phyloP scores from a whole-genome alignment of 768 basidiomycete genomes.

The Xerocomellus amylosporus region DNA sequence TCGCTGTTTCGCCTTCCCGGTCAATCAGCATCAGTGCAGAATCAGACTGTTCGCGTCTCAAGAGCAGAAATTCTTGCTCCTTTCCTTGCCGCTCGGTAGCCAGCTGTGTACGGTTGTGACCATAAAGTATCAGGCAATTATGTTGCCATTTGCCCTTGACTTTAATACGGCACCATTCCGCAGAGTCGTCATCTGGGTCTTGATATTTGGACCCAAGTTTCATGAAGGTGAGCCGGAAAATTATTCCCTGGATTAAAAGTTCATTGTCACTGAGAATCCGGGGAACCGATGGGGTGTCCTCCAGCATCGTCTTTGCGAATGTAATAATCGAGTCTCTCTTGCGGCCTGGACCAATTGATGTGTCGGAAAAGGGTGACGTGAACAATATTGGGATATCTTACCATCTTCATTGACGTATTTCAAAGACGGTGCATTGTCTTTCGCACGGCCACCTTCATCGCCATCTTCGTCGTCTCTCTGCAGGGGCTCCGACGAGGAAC shows the following conservation, averaged over 20 bases:
- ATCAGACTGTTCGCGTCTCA: neutral
- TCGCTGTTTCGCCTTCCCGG: neutral
- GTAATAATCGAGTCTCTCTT: neutral
- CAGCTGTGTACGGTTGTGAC: neutral
- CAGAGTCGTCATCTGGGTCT: neutral
- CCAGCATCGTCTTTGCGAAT: neutral
- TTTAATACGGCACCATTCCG: slow-evolving; percentile 1
- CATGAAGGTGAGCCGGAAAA: neutral
- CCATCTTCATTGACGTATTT: neutral
- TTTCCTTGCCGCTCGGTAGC: neutral
- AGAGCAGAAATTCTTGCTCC: neutral
- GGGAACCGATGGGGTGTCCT: neutral
- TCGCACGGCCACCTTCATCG: neutral
- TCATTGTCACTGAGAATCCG: neutral
- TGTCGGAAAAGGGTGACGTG: neutral
- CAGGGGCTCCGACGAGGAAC: neutral
- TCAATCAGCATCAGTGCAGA: slow-evolving; percentile 1
- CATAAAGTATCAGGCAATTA: slow-evolving; percentile 1
- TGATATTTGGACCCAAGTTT: neutral
- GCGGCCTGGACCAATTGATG: neutral
- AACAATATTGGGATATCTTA: neutral
- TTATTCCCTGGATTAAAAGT: neutral
- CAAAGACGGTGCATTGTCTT: neutral
- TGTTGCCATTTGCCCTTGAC: neutral
- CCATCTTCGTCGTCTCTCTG: neutral